Percentiles rank a stretch among this genome's conserved stretches.
Evolutionary conservation across 2,329 filamentous ascomycete species (phyloP).

Genomic region (Aureobasidium leucospermi): DNA sequence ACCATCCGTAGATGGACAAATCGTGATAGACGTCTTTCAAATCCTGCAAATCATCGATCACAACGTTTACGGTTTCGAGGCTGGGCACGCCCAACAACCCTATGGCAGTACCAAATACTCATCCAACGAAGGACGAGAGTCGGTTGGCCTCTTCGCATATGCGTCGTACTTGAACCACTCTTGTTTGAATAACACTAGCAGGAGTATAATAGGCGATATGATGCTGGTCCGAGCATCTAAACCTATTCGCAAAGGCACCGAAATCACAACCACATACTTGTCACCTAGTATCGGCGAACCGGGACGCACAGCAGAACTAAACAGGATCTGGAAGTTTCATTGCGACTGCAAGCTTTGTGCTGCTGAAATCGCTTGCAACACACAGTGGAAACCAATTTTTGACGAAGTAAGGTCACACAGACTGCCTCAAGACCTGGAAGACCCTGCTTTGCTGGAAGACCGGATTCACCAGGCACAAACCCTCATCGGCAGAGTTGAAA

Average conservation of each 20-base stretch:
- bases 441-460: background rate
- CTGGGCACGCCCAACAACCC: background rate
- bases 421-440: background rate
- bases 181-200: slow-evolving; percentile 31
- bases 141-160: slow-evolving; percentile 29
- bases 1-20: background rate
- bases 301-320: background rate
- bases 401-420: background rate
- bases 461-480: background rate
- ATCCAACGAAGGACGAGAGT: background rate
- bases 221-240: slow-evolving; percentile 35
- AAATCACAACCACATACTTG: background rate
- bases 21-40: background rate
- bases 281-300: background rate
- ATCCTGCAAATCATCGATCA: background rate
- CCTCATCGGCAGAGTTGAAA: background rate
- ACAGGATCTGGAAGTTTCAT: background rate
- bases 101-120: background rate
- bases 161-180: slow-evolving; percentile 40
- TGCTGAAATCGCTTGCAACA: background rate
- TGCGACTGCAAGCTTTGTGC: background rate
- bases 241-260: slow-evolving; percentile 27
- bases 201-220: slow-evolving; percentile 35
- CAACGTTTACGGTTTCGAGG: background rate
- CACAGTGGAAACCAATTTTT: background rate